Conservation (phyloP, 768 basidiomycete species). For the Leccinum ochraceum region DNA sequence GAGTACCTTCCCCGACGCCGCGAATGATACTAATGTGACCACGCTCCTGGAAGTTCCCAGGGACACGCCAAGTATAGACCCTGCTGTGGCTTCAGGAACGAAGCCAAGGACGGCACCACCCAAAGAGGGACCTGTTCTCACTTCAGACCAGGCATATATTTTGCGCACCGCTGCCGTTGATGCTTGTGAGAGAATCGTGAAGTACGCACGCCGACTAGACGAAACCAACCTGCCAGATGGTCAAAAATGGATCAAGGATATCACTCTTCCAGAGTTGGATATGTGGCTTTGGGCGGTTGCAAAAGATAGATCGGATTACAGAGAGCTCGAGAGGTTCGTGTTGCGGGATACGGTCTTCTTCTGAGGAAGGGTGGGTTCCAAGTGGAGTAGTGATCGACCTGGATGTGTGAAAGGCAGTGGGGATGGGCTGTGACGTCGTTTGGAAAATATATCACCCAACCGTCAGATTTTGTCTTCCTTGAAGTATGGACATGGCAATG, state of each 20-base stretch:
- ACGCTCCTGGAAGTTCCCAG: conserved; percentile 40
- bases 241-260: conserved; percentile 51
- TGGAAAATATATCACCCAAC: not conserved
- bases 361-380: conserved; percentile 30
- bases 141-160: conserved; percentile 62
- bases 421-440: conserved; percentile 6
- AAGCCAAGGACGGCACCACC: conserved; percentile 26
- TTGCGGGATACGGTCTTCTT: conserved; percentile 68
- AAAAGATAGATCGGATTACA: conserved; percentile 75
- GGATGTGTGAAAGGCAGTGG: not conserved
- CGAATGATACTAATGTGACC: conserved; percentile 39
- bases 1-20: conserved; percentile 50
- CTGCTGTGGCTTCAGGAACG: conserved; percentile 11
- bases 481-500: not conserved
- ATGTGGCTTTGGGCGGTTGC: conserved; percentile 84
- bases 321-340: conserved; percentile 66
- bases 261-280: conserved; percentile 65
- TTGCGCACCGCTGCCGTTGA: conserved; percentile 80
- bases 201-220: conserved; percentile 44
- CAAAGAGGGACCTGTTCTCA: conserved; percentile 56
- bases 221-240: conserved; percentile 26
- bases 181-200: conserved; percentile 71
- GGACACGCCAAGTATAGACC: conserved; percentile 10
- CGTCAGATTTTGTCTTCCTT: not conserved
- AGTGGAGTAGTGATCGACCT: not conserved